phyloP scores from a whole-genome alignment of 331 rosid genomes.

The Pyracantha coccinea region DNA sequence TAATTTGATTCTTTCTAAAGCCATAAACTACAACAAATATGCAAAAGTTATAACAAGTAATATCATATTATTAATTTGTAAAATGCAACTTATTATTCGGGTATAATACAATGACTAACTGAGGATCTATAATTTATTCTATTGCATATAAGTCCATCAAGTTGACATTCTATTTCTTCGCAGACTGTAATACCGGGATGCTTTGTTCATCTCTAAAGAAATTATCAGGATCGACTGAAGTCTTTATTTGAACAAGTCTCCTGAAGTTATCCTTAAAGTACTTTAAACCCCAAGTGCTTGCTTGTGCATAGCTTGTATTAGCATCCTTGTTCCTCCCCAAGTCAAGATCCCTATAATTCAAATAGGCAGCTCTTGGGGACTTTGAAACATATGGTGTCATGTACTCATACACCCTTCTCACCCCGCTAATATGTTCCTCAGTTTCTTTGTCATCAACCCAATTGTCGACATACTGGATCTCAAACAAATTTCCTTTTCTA shows the following conservation, averaged over 20 bases:
- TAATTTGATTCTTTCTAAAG: too few relatives aligned
- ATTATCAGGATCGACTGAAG: slow-evolving; percentile 22
- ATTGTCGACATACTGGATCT: background rate
- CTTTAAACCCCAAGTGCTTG: slow-evolving; percentile 22
- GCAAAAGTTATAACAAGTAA: too few relatives aligned
- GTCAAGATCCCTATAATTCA: slow-evolving; percentile 30
- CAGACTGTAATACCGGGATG: slow-evolving; percentile 1
- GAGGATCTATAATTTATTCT: too few relatives aligned
- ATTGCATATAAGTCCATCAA: too few relatives aligned
- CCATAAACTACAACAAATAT: too few relatives aligned
- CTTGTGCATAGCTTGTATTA: slow-evolving; percentile 16
- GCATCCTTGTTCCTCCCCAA: slow-evolving; percentile 16
- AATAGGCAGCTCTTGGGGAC: slow-evolving; percentile 23
- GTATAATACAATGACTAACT: too few relatives aligned
- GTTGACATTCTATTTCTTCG: background rate
- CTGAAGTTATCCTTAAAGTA: slow-evolving; percentile 8
- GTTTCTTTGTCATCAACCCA: slow-evolving; percentile 17
- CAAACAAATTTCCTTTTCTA: slow-evolving; percentile 10
- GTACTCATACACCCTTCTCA: slow-evolving; percentile 14
- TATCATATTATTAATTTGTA: too few relatives aligned
- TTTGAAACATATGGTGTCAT: slow-evolving; percentile 24
- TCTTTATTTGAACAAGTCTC: slow-evolving; percentile 20
- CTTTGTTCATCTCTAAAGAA: slow-evolving; percentile 31
- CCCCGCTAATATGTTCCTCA: background rate
- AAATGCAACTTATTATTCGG: too few relatives aligned